Conservation (phyloP, 306 rosid species). For the Albizia julibrissin region DNA sequence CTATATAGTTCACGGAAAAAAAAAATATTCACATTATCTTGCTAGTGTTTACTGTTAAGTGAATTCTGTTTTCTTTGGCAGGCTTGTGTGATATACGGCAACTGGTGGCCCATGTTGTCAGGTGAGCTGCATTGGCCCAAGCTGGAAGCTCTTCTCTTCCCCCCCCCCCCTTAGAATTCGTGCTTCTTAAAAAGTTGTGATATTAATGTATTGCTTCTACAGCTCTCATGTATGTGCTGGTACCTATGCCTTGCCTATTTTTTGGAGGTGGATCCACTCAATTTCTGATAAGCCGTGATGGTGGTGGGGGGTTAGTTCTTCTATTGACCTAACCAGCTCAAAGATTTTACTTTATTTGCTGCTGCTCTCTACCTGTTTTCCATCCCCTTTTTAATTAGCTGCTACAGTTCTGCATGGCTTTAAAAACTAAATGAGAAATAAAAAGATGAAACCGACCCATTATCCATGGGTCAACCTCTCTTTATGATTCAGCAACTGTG, state of each 20-base stretch:
- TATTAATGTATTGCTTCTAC: conserved; percentile 36
- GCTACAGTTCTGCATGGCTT: not conserved
- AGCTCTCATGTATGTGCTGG: conserved; percentile 93
- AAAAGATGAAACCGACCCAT: not conserved
- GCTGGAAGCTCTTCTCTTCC: conserved; percentile 13
- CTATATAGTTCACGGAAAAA: not conserved
- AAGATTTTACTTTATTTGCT: conserved; percentile 9
- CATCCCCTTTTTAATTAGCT: not conserved
- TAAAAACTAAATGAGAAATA: conserved; percentile 1
- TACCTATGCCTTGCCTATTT: conserved; percentile 97
- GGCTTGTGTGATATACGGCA: conserved; percentile 94
- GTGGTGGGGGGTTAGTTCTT: conserved; percentile 54
- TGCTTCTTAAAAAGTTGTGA: conserved; percentile 4
- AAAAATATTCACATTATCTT: not conserved
- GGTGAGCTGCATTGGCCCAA: conserved; percentile 48
- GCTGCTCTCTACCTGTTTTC: conserved; percentile 16
- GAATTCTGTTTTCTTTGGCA: conserved; percentile 39
- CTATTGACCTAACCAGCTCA: conserved; percentile 4
- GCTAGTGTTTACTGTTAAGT: conserved; percentile 4
- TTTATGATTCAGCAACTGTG: not conserved
- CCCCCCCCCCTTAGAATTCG: not conserved
- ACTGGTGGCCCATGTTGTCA: conserved; percentile 99
- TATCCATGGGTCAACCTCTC: not conserved
- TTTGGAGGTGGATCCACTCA: conserved; percentile 96
- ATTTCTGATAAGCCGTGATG: conserved; percentile 71